Base-by-base conservation (phyloP, 139 green algal species). In the Picochlorum sp. region DNA sequence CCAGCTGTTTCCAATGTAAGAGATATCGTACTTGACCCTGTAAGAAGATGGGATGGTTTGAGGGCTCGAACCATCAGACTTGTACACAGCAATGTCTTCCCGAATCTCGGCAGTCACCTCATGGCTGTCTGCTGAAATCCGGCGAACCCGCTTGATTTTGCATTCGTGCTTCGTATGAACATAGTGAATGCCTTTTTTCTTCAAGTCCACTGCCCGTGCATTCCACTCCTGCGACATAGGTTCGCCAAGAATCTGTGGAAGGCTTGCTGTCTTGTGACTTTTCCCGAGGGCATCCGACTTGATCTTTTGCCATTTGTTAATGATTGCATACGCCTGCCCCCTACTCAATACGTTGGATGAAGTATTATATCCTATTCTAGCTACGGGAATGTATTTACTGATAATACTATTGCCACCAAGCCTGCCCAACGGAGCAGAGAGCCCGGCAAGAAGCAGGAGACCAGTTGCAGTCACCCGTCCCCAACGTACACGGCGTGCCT, bases 101-200 rank as follows among this genome's bases (percentile, higher is more conserved):
- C 47, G 45, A n/a, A 78, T 59, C 18, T 45, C 52, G 1, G 71
- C 65, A 9, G 34, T 66, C 15, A 78, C 57, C 11, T 5, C 15
- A 0, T 49, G 57, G 3, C 49, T 44, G 2, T 57, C 30, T 20
- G 51, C 11, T 2, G 13, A n/a, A 21, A 41, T 62, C 49, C 50
- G 21, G 6, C 7, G 6, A 37, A 77, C 58, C 10, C 23, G 20
- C 52, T 73, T 56, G 11, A 77, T 16, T 28, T 67, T 50, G 57
- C 49, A 54, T 21, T 47, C 50, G 45, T 77, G 63, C 56, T 68
- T 55, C 18, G 45, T 26, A 45, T 78, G 71, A 16, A 44, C 28
- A 65, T 78, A 78, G 47, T 67, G 57, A 59, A 66, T 73, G 30
- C 65, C 65, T 52, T 77, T 72, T 26, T 21, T 32, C 50, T 72